Base-by-base conservation (phyloP, 495 filamentous ascomycete species). In the Aspergillus ellipticus region DNA sequence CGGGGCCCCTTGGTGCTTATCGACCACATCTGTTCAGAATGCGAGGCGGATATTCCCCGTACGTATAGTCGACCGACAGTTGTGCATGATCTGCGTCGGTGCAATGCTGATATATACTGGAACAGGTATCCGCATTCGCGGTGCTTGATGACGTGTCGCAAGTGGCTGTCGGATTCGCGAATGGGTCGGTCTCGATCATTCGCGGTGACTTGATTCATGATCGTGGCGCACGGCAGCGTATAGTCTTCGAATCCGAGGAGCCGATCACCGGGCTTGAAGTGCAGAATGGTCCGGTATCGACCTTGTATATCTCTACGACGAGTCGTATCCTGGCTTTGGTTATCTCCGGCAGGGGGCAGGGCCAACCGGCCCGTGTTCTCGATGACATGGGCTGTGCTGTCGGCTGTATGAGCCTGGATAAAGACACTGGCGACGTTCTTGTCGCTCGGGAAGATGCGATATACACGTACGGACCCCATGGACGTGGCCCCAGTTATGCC, bases 231-330 rank as follows among this genome's bases (percentile, higher is more conserved):
- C 92, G 91, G 66, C 94, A 98, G 68, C 84, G 95, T 20, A 93
- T 93, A 24, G 91, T 98, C 24, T 95, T 96, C 72, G 94, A 97
- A 64, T 96, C 92, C 2, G 92, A 97, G 61, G 94, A 98, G 62
- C 94, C 94, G 0, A 87, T 98, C 35, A 98, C 94, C 0, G 94
- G 91, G 4, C 86, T 96, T 19, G 88, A 90, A 52, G 66, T 65
- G 6, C 74, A 76, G 37, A 64, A 48, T 21, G 73, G 73, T 0
- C 46, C 59, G 1, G 83, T 95, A 57, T 92, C 86, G 1, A 90
- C 89, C 0, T 81, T 98, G 0, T 98, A 95, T 67, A 87, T 97
- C 49, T 85, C 94, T 6, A 98, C 94, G 0, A 97, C 92, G 10
- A 88, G 83, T 26, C 82, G 92, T n/a, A 89, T 98, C 22, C 66